Percentiles rank a stretch among this genome's conserved stretches.
Evolutionary conservation across 306 rosid genomes (phyloP).

Genomic region (Cicer yamashitae): DNA sequence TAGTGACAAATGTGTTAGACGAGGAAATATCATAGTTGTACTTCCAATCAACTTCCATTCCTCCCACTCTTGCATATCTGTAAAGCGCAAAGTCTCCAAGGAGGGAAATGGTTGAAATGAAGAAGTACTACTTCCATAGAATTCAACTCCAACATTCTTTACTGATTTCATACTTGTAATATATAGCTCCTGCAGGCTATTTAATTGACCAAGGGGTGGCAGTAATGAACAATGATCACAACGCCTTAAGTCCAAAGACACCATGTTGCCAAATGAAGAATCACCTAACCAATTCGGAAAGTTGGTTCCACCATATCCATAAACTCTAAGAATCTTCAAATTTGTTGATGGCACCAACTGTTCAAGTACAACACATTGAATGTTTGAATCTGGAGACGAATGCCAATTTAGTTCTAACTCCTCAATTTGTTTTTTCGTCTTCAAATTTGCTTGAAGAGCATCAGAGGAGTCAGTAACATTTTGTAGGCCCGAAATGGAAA

Average conservation of each 20-base stretch:
- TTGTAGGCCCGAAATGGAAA: conserved; percentile 12
- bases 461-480: background rate
- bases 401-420: conserved; percentile 3
- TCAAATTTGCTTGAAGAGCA: conserved; percentile 16
- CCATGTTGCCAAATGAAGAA: conserved; percentile 21
- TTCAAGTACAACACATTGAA: conserved; percentile 10
- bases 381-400: background rate
- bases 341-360: background rate
- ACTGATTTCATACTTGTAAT: background rate
- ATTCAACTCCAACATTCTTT: background rate
- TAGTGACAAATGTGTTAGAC: background rate
- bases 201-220: conserved; percentile 11
- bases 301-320: conserved; percentile 14
- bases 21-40: background rate
- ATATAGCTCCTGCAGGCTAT: background rate
- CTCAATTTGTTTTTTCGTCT: background rate
- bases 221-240: background rate
- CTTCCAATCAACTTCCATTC: background rate
- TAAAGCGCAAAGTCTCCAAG: too few species aligned
- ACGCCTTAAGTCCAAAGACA: background rate
- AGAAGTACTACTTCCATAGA: too few species aligned
- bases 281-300: conserved; percentile 1
- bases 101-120: too few species aligned
- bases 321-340: conserved; percentile 22
- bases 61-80: too few species aligned